Evolutionary conservation across 345 rosid genomes (phyloP), one percentile per base, ranked within the genome.

Genomic region (Cardamine occulta): DNA sequence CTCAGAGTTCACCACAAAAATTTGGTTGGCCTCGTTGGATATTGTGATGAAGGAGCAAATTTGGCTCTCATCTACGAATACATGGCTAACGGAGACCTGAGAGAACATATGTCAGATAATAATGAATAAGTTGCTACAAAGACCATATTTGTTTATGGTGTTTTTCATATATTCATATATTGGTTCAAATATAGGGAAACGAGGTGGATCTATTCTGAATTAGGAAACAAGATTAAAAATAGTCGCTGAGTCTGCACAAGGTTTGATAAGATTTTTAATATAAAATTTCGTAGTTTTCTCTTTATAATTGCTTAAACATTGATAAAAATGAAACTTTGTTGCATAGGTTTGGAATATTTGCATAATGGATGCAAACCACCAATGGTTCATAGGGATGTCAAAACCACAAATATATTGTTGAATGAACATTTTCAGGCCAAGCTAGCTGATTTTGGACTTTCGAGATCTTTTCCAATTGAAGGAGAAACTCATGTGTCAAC

Each of bases 301-400:
- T 26, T 3, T 7, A 2, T 1, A 15, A 15, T 62, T 44, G 15
- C 8, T 64, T 32, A 13, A 40, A 18, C 39, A 5, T n/a, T 63
- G 23, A 26, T 63, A 21, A 23, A 21, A 70, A 57, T 19, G 29
- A 68, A 14, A 23, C 6, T 21, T 52, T 31, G 14, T 68, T 64
- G 6, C 23, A 67, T 63, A 85, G 88, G 88, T 1, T 31, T 83
- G 69, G 85, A 81, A 54, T 87, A 85, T 13, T 72, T 87, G 68
- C 88, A 84, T 55, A 57, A 79, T 21, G 85, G 88, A 32, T 79
- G 91, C 76, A 84, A 77, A 61, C 86, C 87, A 37, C 84, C 88
- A 6, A 80, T 81, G 76, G 65, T 83, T 62, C 85, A 84, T 51
- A 66, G 88, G 34, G 85, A 87, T 75, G 81, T 85, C 28, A 87